Evolutionary conservation across 2,329 filamentous ascomycete genomes (phyloP).

Genomic region (Elsinoe perseae): DNA sequence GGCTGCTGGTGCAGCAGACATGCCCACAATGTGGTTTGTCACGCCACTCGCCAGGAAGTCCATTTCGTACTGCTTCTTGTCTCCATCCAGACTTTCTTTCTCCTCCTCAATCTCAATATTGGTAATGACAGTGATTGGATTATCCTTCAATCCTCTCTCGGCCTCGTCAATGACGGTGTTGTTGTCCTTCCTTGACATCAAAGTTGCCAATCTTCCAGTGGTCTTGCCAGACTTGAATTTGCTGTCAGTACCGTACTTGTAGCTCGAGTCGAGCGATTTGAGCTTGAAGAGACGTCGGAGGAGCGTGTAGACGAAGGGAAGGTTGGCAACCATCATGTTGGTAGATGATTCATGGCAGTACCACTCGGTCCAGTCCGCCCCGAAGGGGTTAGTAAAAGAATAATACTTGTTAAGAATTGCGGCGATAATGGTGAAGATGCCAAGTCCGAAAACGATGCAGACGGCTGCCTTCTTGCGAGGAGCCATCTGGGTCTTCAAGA

Average conservation of each 20-base stretch:
- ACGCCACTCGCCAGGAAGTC: slow-evolving; percentile 1
- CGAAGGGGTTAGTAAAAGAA: slow-evolving; percentile 51
- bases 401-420: slow-evolving; percentile 57
- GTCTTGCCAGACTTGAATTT: slow-evolving; percentile 6
- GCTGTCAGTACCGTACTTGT: slow-evolving; percentile 5
- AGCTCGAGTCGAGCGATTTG: slow-evolving; percentile 15
- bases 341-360: slow-evolving; percentile 54
- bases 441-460: slow-evolving; percentile 49
- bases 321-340: slow-evolving; percentile 53
- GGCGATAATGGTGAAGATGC: slow-evolving; percentile 49
- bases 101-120: slow-evolving; percentile 14
- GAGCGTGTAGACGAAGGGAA: slow-evolving; percentile 51
- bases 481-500: slow-evolving; percentile 38
- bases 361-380: slow-evolving; percentile 51
- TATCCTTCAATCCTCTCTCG: slow-evolving; percentile 9
- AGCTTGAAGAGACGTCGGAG: slow-evolving; percentile 18
- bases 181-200: slow-evolving; percentile 8
- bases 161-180: slow-evolving; percentile 14
- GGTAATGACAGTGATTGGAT: slow-evolving; percentile 10
- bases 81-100: slow-evolving; percentile 11
- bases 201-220: not conserved
- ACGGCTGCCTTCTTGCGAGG: slow-evolving; percentile 47
- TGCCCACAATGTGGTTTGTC: slow-evolving; percentile 4
- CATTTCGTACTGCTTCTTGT: slow-evolving; percentile 15
- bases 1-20: not conserved